Conservation (phyloP, 2,329 filamentous ascomycete genomes). For the Fusarium aywerte region DNA sequence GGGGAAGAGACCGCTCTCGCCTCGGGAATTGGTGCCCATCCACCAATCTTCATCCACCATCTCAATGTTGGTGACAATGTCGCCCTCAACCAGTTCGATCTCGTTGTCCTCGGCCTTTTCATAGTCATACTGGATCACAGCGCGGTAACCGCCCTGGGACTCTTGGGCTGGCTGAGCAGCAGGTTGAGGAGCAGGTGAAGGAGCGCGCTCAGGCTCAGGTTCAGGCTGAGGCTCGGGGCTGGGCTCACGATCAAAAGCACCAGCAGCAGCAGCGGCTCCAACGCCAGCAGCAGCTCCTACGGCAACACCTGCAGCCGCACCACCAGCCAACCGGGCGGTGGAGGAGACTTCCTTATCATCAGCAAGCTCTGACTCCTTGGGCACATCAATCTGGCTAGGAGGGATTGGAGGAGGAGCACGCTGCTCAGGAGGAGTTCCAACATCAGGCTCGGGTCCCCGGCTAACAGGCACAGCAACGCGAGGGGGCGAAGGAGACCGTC, state of each 20-base stretch:
- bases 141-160: constrained; percentile 72
- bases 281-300: constrained; percentile 36
- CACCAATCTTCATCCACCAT: constrained; percentile 99
- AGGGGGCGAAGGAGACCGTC: constrained; percentile 73
- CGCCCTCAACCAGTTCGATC: constrained; percentile 88
- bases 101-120: constrained; percentile 98
- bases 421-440: constrained; percentile 63
- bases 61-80: constrained; percentile 89
- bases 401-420: constrained; percentile 69
- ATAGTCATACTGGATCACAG: constrained; percentile 91
- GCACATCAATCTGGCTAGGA: constrained; percentile 70
- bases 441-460: constrained; percentile 66
- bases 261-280: constrained; percentile 36
- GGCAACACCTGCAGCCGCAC: constrained; percentile 58
- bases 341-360: constrained; percentile 73
- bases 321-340: constrained; percentile 66
- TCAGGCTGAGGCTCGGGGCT: constrained; percentile 32
- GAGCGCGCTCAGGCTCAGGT: constrained; percentile 16
- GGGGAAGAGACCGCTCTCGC: constrained; percentile 91
- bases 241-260: constrained; percentile 43
- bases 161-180: constrained; percentile 33
- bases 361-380: constrained; percentile 71
- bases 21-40: constrained; percentile 88
- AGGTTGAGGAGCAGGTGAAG: constrained; percentile 16
- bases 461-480: constrained; percentile 87